Conservation (phyloP, 768 basidiomycete genomes). For the Agaricus subrufescens region DNA sequence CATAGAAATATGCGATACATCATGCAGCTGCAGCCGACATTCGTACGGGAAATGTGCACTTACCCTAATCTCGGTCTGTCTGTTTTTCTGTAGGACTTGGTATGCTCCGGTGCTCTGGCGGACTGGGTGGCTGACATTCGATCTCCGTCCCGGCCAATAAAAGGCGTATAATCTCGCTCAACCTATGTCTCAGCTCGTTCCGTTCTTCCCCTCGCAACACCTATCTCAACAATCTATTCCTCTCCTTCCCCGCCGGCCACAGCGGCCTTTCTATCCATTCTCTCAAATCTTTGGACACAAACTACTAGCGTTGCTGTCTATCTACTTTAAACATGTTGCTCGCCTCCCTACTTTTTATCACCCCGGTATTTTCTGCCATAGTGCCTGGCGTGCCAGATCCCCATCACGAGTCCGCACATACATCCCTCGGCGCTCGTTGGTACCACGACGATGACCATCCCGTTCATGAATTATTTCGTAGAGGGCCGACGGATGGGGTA, state of each 20-base stretch:
- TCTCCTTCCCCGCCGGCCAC: not conserved
- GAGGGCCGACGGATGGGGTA: conserved; percentile 43
- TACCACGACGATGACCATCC: conserved; percentile 59
- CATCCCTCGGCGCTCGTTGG: conserved; percentile 44
- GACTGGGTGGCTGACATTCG: not conserved
- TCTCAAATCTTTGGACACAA: not conserved
- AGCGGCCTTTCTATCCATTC: conserved; percentile 1
- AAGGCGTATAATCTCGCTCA: not conserved
- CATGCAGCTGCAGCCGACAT: no score
- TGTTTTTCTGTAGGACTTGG: no score
- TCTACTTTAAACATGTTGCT: conserved; percentile 7
- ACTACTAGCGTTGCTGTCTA: not conserved
- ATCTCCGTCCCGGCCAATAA: not conserved
- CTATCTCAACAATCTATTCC: not conserved
- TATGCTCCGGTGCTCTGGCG: not conserved
- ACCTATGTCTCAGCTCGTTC: not conserved
- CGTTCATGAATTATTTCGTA: conserved; percentile 58
- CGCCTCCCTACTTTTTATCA: conserved; percentile 3
- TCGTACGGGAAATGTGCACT: no score
- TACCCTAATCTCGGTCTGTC: no score
- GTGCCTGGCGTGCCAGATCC: conserved; percentile 5
- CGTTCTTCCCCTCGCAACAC: not conserved
- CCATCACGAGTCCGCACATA: conserved; percentile 20
- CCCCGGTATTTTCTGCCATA: conserved; percentile 6
- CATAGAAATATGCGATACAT: no score